Conservation (phyloP, 2,329 filamentous ascomycete species). For the Rutstroemia sp. region DNA sequence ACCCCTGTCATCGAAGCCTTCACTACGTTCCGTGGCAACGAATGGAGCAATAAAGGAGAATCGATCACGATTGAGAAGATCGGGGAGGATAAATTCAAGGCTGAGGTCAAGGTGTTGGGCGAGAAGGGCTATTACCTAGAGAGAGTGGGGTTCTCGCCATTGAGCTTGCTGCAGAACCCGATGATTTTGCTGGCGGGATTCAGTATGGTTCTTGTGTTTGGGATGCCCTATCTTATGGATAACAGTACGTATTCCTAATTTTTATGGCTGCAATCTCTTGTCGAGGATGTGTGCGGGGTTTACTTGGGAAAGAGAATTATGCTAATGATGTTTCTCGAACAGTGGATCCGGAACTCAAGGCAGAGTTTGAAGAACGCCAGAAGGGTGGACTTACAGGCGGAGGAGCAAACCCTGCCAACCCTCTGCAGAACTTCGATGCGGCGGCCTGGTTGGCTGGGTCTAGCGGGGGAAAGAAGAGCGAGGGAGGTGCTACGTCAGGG, state of each 20-base stretch:
- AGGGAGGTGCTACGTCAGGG: conserved; percentile 8
- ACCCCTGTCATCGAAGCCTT: conserved; percentile 50
- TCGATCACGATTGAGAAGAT: conserved; percentile 34
- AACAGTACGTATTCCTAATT: conserved; percentile 62
- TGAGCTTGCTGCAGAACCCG: conserved; percentile 82
- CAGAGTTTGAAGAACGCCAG: conserved; percentile 87
- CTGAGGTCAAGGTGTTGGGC: conserved; percentile 9
- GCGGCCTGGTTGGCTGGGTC: conserved; percentile 60
- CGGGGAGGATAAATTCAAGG: conserved; percentile 3
- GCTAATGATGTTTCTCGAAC: conserved; percentile 11
- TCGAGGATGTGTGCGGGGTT: not conserved
- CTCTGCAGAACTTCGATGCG: conserved; percentile 57
- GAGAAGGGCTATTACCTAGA: conserved; percentile 71
- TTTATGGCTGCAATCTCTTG: not conserved
- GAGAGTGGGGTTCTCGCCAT: conserved; percentile 65
- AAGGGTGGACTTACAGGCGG: conserved; percentile 45
- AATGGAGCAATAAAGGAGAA: conserved; percentile 82
- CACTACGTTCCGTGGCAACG: conserved; percentile 83
- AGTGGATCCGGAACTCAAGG: conserved; percentile 97
- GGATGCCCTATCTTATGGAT: conserved; percentile 91
- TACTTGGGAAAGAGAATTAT: not conserved
- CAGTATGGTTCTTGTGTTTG: conserved; percentile 75
- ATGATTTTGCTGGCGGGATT: conserved; percentile 93
- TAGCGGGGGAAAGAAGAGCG: conserved; percentile 26
- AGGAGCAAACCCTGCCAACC: conserved; percentile 33